Conservation (phyloP, 768 basidiomycete species). For the Trametes gibbosa region DNA sequence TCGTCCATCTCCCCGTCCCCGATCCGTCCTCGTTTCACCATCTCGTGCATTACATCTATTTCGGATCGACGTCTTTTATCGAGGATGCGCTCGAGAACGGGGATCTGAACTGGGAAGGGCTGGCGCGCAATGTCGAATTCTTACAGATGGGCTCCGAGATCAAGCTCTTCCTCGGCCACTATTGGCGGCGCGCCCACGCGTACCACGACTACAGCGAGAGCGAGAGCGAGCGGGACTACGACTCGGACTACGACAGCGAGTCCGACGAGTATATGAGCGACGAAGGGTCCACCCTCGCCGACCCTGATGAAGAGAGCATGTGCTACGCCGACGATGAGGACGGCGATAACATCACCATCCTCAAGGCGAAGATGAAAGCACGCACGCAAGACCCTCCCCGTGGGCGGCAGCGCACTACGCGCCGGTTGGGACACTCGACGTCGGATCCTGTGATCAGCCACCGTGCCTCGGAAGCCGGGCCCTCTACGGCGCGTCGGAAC, state of each 20-base stretch:
- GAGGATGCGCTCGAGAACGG: constrained; percentile 65
- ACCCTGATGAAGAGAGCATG: constrained; percentile 20
- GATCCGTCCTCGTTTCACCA: constrained; percentile 70
- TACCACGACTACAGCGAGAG: constrained; percentile 35
- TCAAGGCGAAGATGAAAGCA: constrained; percentile 18
- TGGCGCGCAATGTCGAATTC: constrained; percentile 88
- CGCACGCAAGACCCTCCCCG: constrained; percentile 20
- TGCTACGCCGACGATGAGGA: constrained; percentile 19
- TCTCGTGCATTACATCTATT: constrained; percentile 81
- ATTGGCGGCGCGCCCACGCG: constrained; percentile 54
- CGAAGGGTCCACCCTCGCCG: constrained; percentile 23
- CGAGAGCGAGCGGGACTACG: constrained; percentile 25
- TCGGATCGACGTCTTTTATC: constrained; percentile 64
- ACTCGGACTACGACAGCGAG: constrained; percentile 39
- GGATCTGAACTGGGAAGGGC: constrained; percentile 76
- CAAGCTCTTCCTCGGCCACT: constrained; percentile 72
- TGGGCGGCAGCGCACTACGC: constrained; percentile 26
- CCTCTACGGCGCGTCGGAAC: constrained; percentile 14
- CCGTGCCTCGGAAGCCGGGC: constrained; percentile 17
- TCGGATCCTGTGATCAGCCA: constrained; percentile 26
- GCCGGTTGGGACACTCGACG: constrained; percentile 29
- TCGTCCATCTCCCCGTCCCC: constrained; percentile 71
- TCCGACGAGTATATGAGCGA: constrained; percentile 35
- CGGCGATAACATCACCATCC: constrained; percentile 10
- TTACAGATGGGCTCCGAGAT: constrained; percentile 74